Evolutionary conservation across 129 eudicot species (phyloP).

Genomic region (Oenanthe sinensis): DNA sequence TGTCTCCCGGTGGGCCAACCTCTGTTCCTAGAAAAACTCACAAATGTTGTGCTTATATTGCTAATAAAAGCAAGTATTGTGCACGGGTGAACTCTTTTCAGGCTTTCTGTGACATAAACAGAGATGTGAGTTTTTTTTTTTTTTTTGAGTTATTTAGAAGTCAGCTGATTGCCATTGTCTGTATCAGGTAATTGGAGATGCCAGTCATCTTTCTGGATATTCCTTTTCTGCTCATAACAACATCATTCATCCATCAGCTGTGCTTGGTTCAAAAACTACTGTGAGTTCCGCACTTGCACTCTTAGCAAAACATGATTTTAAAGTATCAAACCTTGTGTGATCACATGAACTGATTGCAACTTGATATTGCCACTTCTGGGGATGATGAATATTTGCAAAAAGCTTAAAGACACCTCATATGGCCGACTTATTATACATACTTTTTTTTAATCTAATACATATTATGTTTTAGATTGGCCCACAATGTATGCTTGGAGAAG

Average conservation of each 20-base stretch:
- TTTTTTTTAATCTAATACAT: not conserved
- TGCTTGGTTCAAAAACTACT: conserved; percentile 81
- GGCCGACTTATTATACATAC: not conserved
- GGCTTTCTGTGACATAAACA: conserved; percentile 75
- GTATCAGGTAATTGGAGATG: conserved; percentile 81
- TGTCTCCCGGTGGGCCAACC: conserved; percentile 53
- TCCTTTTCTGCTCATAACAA: conserved; percentile 80
- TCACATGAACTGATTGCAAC: not conserved
- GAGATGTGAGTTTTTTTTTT: conserved; percentile 57
- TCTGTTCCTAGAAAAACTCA: conserved; percentile 59
- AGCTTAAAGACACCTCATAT: not conserved
- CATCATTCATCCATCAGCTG: conserved; percentile 77
- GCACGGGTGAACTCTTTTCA: conserved; percentile 78
- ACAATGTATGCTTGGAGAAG: conserved; percentile 95
- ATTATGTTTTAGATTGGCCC: conserved; percentile 67
- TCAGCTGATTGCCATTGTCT: conserved; percentile 9
- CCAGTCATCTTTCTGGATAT: conserved; percentile 78
- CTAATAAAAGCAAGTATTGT: conserved; percentile 75
- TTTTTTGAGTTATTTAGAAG: not conserved
- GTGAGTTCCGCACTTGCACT: conserved; percentile 34
- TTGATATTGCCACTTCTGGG: not conserved
- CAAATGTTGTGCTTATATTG: conserved; percentile 86
- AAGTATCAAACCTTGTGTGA: not conserved
- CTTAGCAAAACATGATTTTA: not conserved
- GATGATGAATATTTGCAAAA: not conserved